Evolutionary conservation across 441 rosid species (phyloP).

Genomic region (Sinapis alba): DNA sequence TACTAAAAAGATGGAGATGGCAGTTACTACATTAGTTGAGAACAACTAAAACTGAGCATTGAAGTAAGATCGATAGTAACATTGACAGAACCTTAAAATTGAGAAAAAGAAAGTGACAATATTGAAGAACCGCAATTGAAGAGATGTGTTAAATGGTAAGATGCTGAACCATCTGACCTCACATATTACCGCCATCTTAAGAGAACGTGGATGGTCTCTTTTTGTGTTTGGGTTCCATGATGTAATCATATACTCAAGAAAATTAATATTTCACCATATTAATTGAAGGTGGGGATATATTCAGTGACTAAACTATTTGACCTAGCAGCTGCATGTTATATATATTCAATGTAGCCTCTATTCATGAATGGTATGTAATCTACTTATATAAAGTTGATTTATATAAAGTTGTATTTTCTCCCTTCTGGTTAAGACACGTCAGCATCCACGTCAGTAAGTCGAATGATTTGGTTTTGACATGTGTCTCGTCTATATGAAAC

Average conservation of each 20-base stretch:
- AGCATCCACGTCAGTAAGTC: no score
- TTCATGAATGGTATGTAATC: conserved; percentile 1
- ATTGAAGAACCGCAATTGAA: conserved; percentile 7
- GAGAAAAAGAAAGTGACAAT: conserved; percentile 12
- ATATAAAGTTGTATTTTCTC: no score
- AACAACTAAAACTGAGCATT: conserved; percentile 24
- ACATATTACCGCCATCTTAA: conserved; percentile 7
- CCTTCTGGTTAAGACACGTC: no score
- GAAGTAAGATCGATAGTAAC: conserved; percentile 10
- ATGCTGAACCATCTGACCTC: conserved; percentile 14
- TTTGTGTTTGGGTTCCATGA: background rate
- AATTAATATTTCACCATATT: background rate
- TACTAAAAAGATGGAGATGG: conserved; percentile 32
- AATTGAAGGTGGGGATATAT: background rate
- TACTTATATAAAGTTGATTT: no score
- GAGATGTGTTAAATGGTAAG: conserved; percentile 30
- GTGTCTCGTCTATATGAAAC: no score
- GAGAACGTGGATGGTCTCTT: background rate
- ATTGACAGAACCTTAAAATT: conserved; percentile 29
- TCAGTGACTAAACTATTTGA: background rate
- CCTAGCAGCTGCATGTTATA: background rate
- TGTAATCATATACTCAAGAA: background rate
- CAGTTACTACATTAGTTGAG: conserved; percentile 23
- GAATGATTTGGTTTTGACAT: no score
- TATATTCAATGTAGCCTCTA: background rate